Evolutionary conservation across 805 yeast genomes (phyloP), one percentile per base, ranked within the genome.

Genomic region (Candida insectalens): DNA sequence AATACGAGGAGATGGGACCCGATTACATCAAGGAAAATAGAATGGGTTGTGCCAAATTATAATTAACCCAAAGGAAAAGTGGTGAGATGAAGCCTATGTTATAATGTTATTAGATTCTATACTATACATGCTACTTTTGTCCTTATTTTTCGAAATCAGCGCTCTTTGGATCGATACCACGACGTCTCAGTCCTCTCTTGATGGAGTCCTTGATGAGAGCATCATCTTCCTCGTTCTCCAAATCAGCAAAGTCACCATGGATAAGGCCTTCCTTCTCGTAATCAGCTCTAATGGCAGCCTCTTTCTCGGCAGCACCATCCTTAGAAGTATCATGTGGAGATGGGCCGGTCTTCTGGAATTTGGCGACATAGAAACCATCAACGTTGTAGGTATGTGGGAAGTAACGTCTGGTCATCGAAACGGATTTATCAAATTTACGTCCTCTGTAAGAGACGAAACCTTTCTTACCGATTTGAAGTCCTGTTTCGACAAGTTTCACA

Each of bases 311-410:
- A 16, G 95, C 94, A 45, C 92, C 89, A 6, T 92, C 88, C 63
- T 80, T 83, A 37, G 87, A 74, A 35, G 74, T 75, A 59, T 83
- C 95, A 49, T 80, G 83, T 30, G 88, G 81, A 43, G 94, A 78
- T 39, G 95, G 67, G 1, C 88, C 94, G 42, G 73, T 76, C 71
- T 92, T 92, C 64, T 83, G 76, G 68, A 92, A 84, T 59, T 89
- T 92, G 36, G 99, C 99, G 39, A 92, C 98, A 59, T 65, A 92
- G 71, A 92, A 92, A 17, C 99, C 99, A 61, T 92, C 99, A 36
- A 92, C 98, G 58, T 92, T 92, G 57, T 92, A 92, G 19, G 95
- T 88, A 62, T 92, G 99, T 36, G 99, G 99, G 57, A 92, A 92
- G 61, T 89, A 92, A 59, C 99, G 77, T 67, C 95, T 77, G 3